Percentiles rank a stretch among this genome's conserved stretches.
phyloP scores from a whole-genome alignment of 768 basidiomycete species.

The Exidia glandulosa region DNA sequence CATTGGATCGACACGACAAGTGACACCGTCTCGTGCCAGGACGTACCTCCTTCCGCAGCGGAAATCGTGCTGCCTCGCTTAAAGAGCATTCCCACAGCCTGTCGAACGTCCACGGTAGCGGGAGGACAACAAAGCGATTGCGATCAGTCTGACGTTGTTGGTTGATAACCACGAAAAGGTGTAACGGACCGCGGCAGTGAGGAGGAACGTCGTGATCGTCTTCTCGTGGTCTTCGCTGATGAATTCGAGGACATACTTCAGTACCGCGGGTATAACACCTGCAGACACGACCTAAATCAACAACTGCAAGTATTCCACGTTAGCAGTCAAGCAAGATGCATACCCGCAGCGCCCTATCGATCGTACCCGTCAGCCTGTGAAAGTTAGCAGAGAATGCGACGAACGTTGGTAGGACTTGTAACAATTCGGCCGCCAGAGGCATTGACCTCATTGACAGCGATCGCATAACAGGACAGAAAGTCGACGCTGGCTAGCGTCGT shows the following conservation, averaged over 20 bases:
- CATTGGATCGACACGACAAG: neutral
- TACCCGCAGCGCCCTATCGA: neutral
- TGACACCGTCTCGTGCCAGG: conserved; percentile 1
- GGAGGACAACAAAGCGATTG: neutral
- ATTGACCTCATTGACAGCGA: conserved; percentile 92
- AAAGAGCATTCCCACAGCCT: conserved; percentile 92
- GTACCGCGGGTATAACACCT: conserved; percentile 1
- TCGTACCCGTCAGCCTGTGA: conserved; percentile 60
- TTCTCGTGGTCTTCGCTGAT: conserved; percentile 85
- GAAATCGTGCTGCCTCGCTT: conserved; percentile 96
- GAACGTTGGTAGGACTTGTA: conserved; percentile 79
- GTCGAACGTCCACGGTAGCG: conserved; percentile 5
- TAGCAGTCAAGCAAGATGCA: neutral
- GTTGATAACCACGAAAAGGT: neutral
- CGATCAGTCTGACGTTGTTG: neutral
- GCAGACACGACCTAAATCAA: neutral
- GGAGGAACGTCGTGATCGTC: conserved; percentile 76
- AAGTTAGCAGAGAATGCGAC: conserved; percentile 69
- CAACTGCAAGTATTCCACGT: neutral
- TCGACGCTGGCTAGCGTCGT: conserved; percentile 86
- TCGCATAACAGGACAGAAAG: conserved; percentile 87
- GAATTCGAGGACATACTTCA: conserved; percentile 37
- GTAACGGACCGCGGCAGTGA: conserved; percentile 71
- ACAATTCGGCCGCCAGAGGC: conserved; percentile 89
- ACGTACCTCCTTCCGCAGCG: conserved; percentile 77